Conservation (phyloP, 306 rosid genomes). For the Adenanthera pavonina region DNA sequence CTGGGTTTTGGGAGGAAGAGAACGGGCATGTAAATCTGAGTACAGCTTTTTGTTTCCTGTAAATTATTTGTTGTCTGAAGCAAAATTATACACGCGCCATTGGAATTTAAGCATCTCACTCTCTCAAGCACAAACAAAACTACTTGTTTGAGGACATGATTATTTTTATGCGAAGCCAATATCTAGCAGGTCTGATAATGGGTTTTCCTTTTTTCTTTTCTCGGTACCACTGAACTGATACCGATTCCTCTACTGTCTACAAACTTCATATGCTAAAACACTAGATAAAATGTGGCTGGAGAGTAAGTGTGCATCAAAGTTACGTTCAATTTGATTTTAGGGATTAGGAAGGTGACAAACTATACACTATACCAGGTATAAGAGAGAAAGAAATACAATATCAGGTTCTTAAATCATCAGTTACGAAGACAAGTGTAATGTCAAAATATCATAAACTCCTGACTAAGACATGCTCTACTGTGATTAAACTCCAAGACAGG, state of each 20-base stretch:
- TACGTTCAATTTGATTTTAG: background rate
- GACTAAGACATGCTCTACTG: background rate
- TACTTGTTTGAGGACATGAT: background rate
- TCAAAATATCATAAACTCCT: background rate
- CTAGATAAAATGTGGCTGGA: background rate
- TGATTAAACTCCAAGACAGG: background rate
- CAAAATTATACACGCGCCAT: slow-evolving; percentile 39
- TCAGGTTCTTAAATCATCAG: background rate
- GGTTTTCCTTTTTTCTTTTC: background rate
- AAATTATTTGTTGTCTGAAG: slow-evolving; percentile 43
- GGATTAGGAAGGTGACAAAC: background rate
- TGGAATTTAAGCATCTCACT: slow-evolving; percentile 33
- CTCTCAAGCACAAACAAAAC: background rate
- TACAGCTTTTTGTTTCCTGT: slow-evolving; percentile 43
- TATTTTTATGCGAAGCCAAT: background rate
- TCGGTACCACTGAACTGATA: background rate
- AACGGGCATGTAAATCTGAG: slow-evolving; percentile 52
- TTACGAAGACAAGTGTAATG: background rate
- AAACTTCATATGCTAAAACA: background rate
- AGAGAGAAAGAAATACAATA: background rate
- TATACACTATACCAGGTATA: background rate
- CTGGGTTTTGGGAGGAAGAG: slow-evolving; percentile 41
- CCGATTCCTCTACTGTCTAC: background rate
- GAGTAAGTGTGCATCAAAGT: background rate
- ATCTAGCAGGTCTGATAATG: background rate